These are phyloP conservation scores for Ophiostoma populinum DNA, from an alignment of 2,329 filamentous ascomycete genomes.

Conservation along the genomic window DNA sequence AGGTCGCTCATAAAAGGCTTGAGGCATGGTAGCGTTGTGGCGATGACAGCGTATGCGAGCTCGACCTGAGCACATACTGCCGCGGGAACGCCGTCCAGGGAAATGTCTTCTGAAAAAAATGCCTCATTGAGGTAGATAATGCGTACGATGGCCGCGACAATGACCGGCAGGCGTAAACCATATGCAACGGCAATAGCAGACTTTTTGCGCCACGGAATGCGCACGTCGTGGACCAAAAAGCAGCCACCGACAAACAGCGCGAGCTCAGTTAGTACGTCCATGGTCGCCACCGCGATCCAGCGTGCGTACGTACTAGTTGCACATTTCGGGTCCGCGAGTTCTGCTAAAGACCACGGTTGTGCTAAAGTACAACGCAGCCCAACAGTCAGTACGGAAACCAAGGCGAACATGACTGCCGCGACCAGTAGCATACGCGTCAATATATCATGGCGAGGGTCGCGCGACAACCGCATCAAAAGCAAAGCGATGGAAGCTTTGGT, in stretches of 20 bases:
- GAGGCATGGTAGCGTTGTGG: constrained; percentile 24
- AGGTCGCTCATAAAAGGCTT: constrained; percentile 24
- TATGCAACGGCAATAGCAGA: constrained; percentile 22
- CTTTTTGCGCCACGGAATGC: constrained; percentile 21
- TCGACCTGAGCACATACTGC: constrained; percentile 23
- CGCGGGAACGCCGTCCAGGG: constrained; percentile 19
- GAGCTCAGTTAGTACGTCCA: constrained; percentile 24
- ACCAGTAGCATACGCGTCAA: constrained; percentile 19
- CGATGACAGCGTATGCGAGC: constrained; percentile 22
- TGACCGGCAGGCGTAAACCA: constrained; percentile 22
- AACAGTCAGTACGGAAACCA: constrained; percentile 23
- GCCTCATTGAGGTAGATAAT: constrained; percentile 19
- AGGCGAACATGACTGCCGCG: constrained; percentile 19
- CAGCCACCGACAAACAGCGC: constrained; percentile 20
- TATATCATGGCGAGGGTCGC: constrained; percentile 21
- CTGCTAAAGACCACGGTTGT: too few relatives aligned
- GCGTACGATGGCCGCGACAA: constrained; percentile 21
- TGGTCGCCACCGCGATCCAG: constrained; percentile 20
- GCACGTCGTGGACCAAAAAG: constrained; percentile 21
- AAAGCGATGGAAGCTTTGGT: constrained; percentile 25
- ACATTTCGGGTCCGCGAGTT: constrained; percentile 21
- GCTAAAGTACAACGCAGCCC: constrained; percentile 24
- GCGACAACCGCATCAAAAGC: constrained; percentile 26
- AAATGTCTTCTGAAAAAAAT: constrained; percentile 18
- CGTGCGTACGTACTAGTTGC: constrained; percentile 16